Base-by-base conservation (phyloP, 129 eudicot species). In the sunflower (Helianthus annuus) region DNA sequence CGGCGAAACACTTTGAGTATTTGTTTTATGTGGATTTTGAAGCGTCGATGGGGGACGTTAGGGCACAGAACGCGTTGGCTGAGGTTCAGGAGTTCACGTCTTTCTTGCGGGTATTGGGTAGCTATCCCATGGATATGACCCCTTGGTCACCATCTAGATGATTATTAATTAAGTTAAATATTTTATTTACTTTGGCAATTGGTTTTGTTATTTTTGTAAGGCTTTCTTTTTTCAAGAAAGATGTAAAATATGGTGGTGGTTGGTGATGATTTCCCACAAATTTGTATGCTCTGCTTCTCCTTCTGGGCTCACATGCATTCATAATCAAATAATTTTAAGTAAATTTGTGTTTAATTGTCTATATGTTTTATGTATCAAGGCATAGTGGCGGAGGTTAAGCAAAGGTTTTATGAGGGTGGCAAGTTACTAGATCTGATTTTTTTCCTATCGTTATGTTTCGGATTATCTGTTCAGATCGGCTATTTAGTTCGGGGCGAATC, bases 61-160 rank as follows among this genome's bases (percentile, higher is more conserved):
- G 98, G 76, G 98, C 98, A 1, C 97, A 94, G 58, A 94, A 94
- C 42, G 98, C 98, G 6, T 76, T 94, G 17, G 97, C 97, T 0
- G 98, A 94, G 68, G 96, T 94, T 39, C 97, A 90, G 71, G 98
- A 94, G 56, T 94, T 87, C 88, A 90, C 98, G 10, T 84, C 97
- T 0, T 94, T 94, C 76, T 66, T 94, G 57, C 73, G 98, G 87
- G 98, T 94, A 29, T 76, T 94, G 83, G 98, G 98, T 48, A 94
- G 98, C 69, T 94, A 90, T 74, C 98, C 98, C 7, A 90, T 90
- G 85, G 97, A 94, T 51, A 90, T 94, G 98, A 85, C 97, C 13
- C 98, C 97, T 7, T 94, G 97, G 97, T 75, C 83, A n/a, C 91
- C 95, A 7, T 73, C 78, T 64, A 72, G 53, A 71, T 71, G 83